Base-by-base conservation (phyloP, 306 rosid genomes). In the Quercus alba region DNA sequence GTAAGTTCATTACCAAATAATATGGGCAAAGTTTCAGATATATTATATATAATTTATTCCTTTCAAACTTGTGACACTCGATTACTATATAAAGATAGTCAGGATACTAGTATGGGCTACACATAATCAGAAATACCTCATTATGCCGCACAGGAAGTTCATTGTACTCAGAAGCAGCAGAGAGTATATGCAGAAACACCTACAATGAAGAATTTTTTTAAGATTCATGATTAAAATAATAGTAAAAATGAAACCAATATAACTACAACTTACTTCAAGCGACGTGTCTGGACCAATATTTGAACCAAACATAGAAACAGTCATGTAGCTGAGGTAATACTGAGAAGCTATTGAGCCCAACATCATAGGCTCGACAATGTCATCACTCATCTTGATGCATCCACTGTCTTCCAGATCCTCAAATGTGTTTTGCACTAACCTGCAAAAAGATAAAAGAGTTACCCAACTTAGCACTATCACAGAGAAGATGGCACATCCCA, bases 381-480 rank as follows among this genome's bases (percentile, higher is more conserved):
- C 96, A 38, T 95, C 97, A 38, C 80, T 70, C 92, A 95, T 90
- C 89, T 89, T 86, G 78, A 93, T 84, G 82, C 99, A 95, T 87
- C 98, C 98, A 91, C 99, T 87, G 81, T 93, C 99, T 87, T 95
- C 99, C 26, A 95, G 94, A 88, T 95, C 98, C 87, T 95, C 98
- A 86, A 91, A 93, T 67, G 93, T 91, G 78, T 72, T 91, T 56
- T 95, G 96, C 85, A 93, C 90, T 79, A 93, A 70, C 85, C 98
- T 93, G 94, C 83, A 77, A 78, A 74, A 87, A 71, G 61, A 49
- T 12, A 81, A 64, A 78, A 75, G 41, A 49, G 80, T 67, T 31
- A 70, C 55, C 80, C 75, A 80, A 77, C 55, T 72, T 84, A 54
- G 58, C 56, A 72, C 52, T 66, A 23, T 67, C 67, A 81, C 30